These are phyloP conservation scores for Pythium insidiosum DNA, from an alignment of 352 stramenopile genomes.

Conservation along the genomic window DNA sequence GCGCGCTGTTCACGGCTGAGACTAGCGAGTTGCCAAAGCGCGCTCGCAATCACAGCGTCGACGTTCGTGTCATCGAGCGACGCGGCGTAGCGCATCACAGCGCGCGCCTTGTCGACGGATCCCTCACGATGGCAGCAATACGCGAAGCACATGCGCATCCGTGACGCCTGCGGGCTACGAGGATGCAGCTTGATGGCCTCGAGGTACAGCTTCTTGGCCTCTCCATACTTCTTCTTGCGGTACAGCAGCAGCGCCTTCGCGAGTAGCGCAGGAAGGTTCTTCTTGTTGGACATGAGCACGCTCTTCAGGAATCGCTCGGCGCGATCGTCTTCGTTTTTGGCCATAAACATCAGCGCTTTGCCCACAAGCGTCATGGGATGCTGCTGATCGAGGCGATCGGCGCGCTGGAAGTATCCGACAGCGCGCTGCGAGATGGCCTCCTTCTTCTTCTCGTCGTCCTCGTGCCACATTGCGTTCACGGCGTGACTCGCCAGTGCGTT, in stretches of 20 bases:
- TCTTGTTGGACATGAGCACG: conserved; percentile 85
- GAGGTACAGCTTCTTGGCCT: conserved; percentile 91
- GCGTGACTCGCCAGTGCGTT: conserved; percentile 79
- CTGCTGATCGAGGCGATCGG: conserved; percentile 85
- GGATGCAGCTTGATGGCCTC: conserved; percentile 93
- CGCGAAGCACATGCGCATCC: conserved; percentile 93
- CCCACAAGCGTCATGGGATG: conserved; percentile 86
- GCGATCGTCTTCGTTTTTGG: conserved; percentile 88
- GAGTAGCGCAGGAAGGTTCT: conserved; percentile 81
- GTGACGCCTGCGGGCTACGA: conserved; percentile 79
- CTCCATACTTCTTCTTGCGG: conserved; percentile 82
- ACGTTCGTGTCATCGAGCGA: conserved; percentile 89
- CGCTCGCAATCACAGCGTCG: conserved; percentile 91
- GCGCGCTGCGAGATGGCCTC: conserved; percentile 74
- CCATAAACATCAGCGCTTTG: conserved; percentile 91
- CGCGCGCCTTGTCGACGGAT: conserved; percentile 79
- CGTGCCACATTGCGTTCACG: conserved; percentile 85
- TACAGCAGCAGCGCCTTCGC: conserved; percentile 83
- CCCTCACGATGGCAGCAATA: conserved; percentile 95
- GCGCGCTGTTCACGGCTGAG: conserved; percentile 65
- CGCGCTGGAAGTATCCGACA: conserved; percentile 81
- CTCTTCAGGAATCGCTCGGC: conserved; percentile 89
- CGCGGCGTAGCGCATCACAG: conserved; percentile 79
- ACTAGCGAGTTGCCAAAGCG: conserved; percentile 88
- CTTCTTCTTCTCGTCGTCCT: conserved; percentile 84